Percentiles rank a stretch among this genome's conserved stretches.
phyloP scores from a whole-genome alignment of 352 stramenopile species.

The Phytophthora macrochlamydospora region DNA sequence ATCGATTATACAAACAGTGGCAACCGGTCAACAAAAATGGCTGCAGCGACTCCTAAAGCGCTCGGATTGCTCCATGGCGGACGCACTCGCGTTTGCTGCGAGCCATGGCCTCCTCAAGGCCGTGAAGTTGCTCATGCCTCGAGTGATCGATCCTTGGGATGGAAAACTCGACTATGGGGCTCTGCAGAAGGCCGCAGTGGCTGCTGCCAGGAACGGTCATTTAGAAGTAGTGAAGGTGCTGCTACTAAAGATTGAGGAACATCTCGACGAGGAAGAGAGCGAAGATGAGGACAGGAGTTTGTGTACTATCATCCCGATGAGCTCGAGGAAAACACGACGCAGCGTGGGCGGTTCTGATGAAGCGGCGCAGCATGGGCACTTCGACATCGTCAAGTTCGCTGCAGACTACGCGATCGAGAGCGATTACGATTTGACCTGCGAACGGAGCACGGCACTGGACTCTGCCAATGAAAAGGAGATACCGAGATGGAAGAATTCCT shows the following conservation, averaged over 20 bases:
- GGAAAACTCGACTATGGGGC: neutral
- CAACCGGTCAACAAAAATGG: neutral
- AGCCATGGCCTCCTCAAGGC: neutral
- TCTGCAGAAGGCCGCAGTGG: conserved; percentile 3
- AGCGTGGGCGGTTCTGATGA: neutral
- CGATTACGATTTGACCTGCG: no score
- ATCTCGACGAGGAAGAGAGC: neutral
- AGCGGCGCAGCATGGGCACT: neutral
- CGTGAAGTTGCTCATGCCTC: neutral
- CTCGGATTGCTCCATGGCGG: neutral
- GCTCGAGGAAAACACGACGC: neutral
- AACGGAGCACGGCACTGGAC: no score
- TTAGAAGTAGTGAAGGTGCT: conserved; percentile 7
- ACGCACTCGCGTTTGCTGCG: neutral
- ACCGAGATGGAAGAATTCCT: no score
- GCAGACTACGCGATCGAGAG: neutral
- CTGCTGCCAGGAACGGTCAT: conserved; percentile 2
- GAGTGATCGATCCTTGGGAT: conserved; percentile 1
- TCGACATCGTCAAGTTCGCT: conserved; percentile 2
- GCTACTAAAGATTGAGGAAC: neutral
- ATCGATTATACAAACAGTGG: neutral
- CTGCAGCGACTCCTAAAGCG: neutral
- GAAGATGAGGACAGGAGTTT: neutral
- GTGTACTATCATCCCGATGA: neutral
- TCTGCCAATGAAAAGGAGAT: no score